phyloP scores from a whole-genome alignment of 2,329 filamentous ascomycete genomes.

The Orbilia javanica region DNA sequence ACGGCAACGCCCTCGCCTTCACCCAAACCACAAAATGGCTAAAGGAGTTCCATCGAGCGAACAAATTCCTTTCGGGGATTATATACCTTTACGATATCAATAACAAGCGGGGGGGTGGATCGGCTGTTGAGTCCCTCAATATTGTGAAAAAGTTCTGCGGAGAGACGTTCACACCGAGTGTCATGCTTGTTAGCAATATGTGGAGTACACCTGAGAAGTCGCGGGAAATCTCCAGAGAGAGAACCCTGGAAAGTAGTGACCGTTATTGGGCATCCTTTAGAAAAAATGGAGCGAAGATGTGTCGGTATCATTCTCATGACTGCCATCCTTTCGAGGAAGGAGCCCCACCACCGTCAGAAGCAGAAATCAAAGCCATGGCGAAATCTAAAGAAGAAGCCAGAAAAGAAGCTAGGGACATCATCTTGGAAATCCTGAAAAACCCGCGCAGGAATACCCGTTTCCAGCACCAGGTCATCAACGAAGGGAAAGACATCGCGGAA shows the following conservation, averaged over 20 bases:
- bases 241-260: background rate
- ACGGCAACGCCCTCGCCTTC: background rate
- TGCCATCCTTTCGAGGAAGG: too few relatives aligned
- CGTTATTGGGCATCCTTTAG: background rate
- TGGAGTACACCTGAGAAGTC: background rate
- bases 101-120: background rate
- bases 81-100: background rate
- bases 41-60: background rate
- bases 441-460: background rate
- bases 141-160: background rate
- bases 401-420: background rate
- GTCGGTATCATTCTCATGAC: background rate
- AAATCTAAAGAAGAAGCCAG: background rate
- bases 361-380: too few relatives aligned
- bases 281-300: background rate
- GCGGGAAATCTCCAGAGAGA: background rate
- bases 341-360: too few relatives aligned
- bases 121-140: background rate
- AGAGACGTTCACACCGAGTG: background rate
- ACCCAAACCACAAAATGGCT: background rate
- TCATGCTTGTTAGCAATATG: background rate
- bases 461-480: background rate
- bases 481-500: background rate
- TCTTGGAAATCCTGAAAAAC: background rate
- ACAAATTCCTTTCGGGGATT: background rate